Conservation (phyloP, 129 eudicot species). For the Heracleum sosnowskyi region DNA sequence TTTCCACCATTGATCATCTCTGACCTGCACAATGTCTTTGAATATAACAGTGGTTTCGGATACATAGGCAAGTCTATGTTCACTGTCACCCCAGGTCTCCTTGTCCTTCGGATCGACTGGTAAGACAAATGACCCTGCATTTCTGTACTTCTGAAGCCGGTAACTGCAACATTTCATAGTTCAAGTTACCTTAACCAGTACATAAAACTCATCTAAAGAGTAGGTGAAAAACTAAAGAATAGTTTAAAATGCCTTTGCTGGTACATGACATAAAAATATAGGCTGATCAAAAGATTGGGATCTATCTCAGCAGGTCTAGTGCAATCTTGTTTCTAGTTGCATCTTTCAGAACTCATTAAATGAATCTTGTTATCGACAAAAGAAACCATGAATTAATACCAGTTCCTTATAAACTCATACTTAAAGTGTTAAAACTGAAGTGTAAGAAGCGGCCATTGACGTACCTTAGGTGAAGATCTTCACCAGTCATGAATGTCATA, state of each 20-base stretch:
- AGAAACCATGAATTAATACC: not conserved
- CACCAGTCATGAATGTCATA: constrained; percentile 84
- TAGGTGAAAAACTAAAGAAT: not conserved
- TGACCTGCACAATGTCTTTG: constrained; percentile 86
- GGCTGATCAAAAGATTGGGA: not conserved
- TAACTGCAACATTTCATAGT: constrained; percentile 47
- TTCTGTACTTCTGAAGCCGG: constrained; percentile 91
- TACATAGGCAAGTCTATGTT: constrained; percentile 89
- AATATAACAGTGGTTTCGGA: constrained; percentile 95
- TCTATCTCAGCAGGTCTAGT: not conserved
- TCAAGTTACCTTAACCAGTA: not conserved
- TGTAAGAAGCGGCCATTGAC: not conserved
- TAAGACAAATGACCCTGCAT: constrained; percentile 84
- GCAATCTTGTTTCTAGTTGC: not conserved
- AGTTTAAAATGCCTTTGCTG: not conserved
- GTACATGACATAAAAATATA: not conserved
- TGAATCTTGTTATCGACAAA: not conserved
- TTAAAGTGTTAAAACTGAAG: not conserved
- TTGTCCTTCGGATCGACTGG: constrained; percentile 88
- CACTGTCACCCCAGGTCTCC: constrained; percentile 99
- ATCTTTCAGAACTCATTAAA: not conserved
- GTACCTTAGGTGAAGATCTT: constrained; percentile 92
- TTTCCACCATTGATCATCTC: constrained; percentile 97
- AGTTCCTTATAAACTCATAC: not conserved
- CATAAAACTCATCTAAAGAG: not conserved